A percentile compares a stretch with the other conserved stretches of the same genome.
phyloP scores from a whole-genome alignment of 495 filamentous ascomycete genomes.

The Glarea lozoyensis region DNA sequence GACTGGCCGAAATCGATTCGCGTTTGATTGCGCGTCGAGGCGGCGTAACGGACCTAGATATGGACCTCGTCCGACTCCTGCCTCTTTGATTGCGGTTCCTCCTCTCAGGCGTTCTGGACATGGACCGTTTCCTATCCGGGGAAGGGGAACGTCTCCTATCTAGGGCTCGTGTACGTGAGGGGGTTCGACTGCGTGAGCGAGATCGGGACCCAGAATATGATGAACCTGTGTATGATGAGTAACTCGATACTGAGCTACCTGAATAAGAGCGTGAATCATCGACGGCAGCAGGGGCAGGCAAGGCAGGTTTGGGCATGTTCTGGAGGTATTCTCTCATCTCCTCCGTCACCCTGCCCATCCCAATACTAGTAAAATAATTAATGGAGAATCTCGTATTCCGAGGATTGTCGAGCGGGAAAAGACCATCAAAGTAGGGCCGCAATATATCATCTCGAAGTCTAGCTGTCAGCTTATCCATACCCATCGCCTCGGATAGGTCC shows the following conservation, averaged over 20 bases:
- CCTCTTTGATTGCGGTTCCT: constrained; percentile 10
- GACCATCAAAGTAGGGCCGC: constrained; percentile 67
- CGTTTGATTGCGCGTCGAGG: constrained; percentile 6
- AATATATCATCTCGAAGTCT: constrained; percentile 70
- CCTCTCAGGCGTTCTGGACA: constrained; percentile 15
- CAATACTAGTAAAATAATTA: constrained; percentile 98
- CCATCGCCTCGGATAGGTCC: constrained; percentile 79
- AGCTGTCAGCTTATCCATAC: constrained; percentile 66
- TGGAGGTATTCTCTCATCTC: constrained; percentile 87
- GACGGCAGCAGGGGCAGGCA: constrained; percentile 50
- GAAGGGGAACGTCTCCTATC: constrained; percentile 33
- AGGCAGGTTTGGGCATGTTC: constrained; percentile 69
- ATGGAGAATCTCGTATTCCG: constrained; percentile 92
- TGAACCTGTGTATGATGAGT: constrained; percentile 40
- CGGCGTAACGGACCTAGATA: constrained; percentile 24
- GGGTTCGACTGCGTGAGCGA: constrained; percentile 11
- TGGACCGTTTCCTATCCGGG: constrained; percentile 24
- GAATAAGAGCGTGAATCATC: constrained; percentile 54
- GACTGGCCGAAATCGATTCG: constrained; percentile 14
- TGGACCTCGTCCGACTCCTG: constrained; percentile 25
- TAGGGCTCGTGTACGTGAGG: constrained; percentile 26
- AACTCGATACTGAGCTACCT: constrained; percentile 57
- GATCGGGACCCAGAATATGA: constrained; percentile 32
- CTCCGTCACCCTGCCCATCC: constrained; percentile 89
- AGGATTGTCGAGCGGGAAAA: constrained; percentile 86